Evolutionary conservation across 257 asterid species (phyloP), one percentile per base, ranked within the genome.

Genomic region (Gentiana straminea): DNA sequence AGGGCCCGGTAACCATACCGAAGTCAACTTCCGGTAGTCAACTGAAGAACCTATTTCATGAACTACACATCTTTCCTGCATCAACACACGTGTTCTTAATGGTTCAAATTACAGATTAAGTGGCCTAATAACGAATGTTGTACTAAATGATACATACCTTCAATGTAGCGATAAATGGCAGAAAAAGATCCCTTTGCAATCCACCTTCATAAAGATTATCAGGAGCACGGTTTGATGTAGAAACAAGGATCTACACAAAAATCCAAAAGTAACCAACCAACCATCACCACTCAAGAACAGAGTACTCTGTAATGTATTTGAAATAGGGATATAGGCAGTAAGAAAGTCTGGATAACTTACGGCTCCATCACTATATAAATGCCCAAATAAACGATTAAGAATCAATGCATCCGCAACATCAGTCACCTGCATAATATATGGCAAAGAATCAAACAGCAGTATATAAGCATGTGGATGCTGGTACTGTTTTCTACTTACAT

Each of bases 151-250:
- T 55, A 8, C 13, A 45, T 72, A 90, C 98, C 95, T 90, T 86
- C 60, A 90, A 49, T 64, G 91, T 75, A 59, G 86, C 85, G 64
- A 90, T 87, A 63, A 84, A 89, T 53, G 97, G 96, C 66, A 84
- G 86, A 74, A 84, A 89, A 55, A 89, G 84, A 68, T 86, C 98
- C 70, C 98, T 82, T 60, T 90, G 98, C 44, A 90, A 68, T 15
- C 98, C 93, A 57, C 96, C 87, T 69, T 90, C 94, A 32, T 90
- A 90, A 58, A 90, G 98, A 13, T 84, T 81, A 71, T 90, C 94
- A 2, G 98, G 96, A 53, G 96, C 95, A 64, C 98, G 91, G 59
- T 90, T 90, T 51, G 98, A 86, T 55, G 98, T 90, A 54, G 98
- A 55, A 64, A 91, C 89, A 36, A 91, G 96, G 73, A 91, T 79